phyloP scores from a whole-genome alignment of 2,329 filamentous ascomycete species.

The Davidsoniella neocaledoniae region DNA sequence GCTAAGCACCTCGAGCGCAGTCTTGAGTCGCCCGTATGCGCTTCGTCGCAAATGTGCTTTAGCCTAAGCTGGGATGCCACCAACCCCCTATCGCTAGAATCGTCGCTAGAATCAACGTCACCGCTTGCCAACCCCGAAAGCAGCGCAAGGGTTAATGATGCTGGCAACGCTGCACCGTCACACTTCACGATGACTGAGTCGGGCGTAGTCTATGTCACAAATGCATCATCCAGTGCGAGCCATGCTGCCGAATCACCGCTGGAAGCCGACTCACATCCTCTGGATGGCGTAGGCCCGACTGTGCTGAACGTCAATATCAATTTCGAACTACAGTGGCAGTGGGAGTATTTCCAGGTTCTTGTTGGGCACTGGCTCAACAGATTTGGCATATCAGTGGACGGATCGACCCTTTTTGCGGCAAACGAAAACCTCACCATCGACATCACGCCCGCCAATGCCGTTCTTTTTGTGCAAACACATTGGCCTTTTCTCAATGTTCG shows the following conservation, averaged over 20 bases:
- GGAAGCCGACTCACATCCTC: background rate
- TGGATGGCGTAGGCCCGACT: background rate
- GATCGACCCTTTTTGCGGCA: too few relatives aligned
- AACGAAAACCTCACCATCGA: too few relatives aligned
- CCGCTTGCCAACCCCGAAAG: background rate
- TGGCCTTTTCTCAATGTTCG: background rate
- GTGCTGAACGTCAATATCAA: conserved; percentile 4
- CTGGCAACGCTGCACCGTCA: background rate
- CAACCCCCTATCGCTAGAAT: background rate
- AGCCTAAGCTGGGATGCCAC: conserved; percentile 6
- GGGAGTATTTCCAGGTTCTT: conserved; percentile 10
- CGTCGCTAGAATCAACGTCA: background rate
- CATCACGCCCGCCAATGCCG: too few relatives aligned
- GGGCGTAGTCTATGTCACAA: conserved; percentile 4
- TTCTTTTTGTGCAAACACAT: too few relatives aligned
- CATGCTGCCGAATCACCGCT: conserved; percentile 1
- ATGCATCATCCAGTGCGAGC: background rate
- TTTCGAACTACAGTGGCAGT: conserved; percentile 9
- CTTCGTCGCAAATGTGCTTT: background rate
- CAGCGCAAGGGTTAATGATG: background rate
- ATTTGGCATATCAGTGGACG: conserved; percentile 5
- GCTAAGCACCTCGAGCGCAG: background rate
- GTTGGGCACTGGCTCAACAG: conserved; percentile 9
- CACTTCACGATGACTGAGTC: conserved; percentile 4
- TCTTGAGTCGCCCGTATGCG: background rate